Evolutionary conservation across 129 eudicot genomes (phyloP), one percentile per base, ranked within the genome.

Genomic region (Arctium minus): DNA sequence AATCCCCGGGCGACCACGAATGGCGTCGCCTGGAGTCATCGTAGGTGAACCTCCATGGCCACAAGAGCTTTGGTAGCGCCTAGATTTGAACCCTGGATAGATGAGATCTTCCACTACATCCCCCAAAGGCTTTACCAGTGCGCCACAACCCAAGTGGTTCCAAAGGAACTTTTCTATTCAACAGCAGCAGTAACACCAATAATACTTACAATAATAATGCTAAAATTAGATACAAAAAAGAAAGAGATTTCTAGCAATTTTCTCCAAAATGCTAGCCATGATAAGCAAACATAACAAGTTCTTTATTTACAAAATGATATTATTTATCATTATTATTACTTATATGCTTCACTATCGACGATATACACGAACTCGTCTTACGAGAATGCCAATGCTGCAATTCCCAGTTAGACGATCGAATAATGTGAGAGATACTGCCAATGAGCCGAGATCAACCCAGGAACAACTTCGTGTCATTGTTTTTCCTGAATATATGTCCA

Each of bases 341-440:
- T 64, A 78, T 79, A 84, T 42, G 39, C 64, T 76, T 32, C 76
- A 80, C 71, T 32, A 32, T 35, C 36, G 71, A 48, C 32, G 76
- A 74, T 72, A 73, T 79, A 73, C 76, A 27, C 71, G 15, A 84
- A 78, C 81, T 85, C 82, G 56, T 76, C 79, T 46, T 64, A n/a
- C 71, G 46, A 80, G 76, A 67, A 60, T 37, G 70, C 74, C 65
- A 73, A 77, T 84, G 83, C 67, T 83, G 86, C 83, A 70, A 50
- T 85, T 80, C 62, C 78, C 64, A 50, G 65, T 39, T 85, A 72
- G 79, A 62, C 70, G 76, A 70, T 4, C 81, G 73, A 80, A 30
- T 81, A 72, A 73, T 33, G 80, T 72, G 60, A 71, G 65, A 80
- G 77, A 77, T 32, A 69, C 85, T 81, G 85, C 86, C 88, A 86